phyloP scores from a whole-genome alignment of 305 asterid species.

The Fraxinus albicans region DNA sequence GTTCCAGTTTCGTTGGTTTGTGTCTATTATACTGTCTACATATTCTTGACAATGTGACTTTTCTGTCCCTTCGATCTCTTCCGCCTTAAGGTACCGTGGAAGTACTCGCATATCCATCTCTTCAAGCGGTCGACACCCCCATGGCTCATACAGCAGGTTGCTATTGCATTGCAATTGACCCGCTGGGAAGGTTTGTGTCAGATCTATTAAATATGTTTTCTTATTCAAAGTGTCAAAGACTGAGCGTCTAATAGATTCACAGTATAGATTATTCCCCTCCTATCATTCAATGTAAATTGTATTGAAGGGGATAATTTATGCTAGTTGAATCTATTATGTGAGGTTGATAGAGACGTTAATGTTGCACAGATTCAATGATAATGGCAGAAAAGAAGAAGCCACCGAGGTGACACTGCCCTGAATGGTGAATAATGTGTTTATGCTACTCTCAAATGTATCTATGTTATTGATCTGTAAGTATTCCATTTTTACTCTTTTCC shows the following conservation, averaged over 20 bases:
- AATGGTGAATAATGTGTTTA: not conserved
- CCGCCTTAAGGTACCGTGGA: slow-evolving; percentile 80
- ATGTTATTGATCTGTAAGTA: not conserved
- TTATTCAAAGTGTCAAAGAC: not conserved
- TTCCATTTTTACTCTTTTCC: not conserved
- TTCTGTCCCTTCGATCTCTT: slow-evolving; percentile 9
- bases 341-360: not conserved
- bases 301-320: not conserved
- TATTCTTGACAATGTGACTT: slow-evolving; percentile 12
- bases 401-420: not conserved
- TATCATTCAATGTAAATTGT: not conserved
- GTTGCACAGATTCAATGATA: slow-evolving; percentile 7
- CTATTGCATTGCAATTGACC: slow-evolving; percentile 97
- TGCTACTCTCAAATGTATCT: not conserved
- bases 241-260: not conserved
- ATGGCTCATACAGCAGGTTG: slow-evolving; percentile 99
- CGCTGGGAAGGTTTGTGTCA: slow-evolving; percentile 69
- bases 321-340: not conserved
- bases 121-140: slow-evolving; percentile 70
- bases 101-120: slow-evolving; percentile 88
- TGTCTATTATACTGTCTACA: slow-evolving; percentile 10
- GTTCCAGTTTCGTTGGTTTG: slow-evolving; percentile 11
- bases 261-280: slow-evolving; percentile 1
- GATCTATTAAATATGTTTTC: slow-evolving; percentile 9
- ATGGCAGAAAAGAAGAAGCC: not conserved